A percentile compares a stretch with the other conserved stretches of the same genome.
phyloP scores from a whole-genome alignment of 805 yeast species.

The Metschnikowia reukaufii region DNA sequence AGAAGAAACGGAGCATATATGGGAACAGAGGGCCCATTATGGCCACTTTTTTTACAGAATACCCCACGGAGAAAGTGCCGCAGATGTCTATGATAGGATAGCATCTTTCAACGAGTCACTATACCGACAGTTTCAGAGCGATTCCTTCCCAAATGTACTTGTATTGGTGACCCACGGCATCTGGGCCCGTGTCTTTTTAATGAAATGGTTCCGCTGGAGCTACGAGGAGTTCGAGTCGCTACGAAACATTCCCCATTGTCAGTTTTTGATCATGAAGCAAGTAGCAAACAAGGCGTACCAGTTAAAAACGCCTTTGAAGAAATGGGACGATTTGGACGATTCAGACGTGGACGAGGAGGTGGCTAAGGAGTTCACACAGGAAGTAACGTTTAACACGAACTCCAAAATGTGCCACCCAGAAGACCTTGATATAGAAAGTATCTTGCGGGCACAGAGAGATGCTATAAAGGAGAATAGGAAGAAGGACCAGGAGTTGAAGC shows the following conservation, averaged over 20 bases:
- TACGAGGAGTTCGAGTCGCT: conserved; percentile 85
- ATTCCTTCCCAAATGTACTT: conserved; percentile 73
- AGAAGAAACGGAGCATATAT: conserved; percentile 74
- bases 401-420: conserved; percentile 32
- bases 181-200: conserved; percentile 87
- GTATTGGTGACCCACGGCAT: conserved; percentile 92
- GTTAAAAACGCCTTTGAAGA: conserved; percentile 60
- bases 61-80: conserved; percentile 94
- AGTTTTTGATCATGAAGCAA: conserved; percentile 74
- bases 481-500: conserved; percentile 45
- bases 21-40: conserved; percentile 83
- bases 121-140: conserved; percentile 72
- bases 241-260: conserved; percentile 82
- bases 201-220: conserved; percentile 94
- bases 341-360: conserved; percentile 39
- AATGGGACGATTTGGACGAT: conserved; percentile 67
- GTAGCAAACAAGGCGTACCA: conserved; percentile 50
- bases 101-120: conserved; percentile 87
- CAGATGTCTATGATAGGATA: conserved; percentile 90
- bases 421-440: conserved; percentile 40
- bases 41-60: conserved; percentile 82
- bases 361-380: conserved; percentile 36
- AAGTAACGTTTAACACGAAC: conserved; percentile 38
- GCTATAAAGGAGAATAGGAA: conserved; percentile 39
- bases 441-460: conserved; percentile 37